A percentile compares a stretch with the other conserved stretches of the same genome.
These are phyloP conservation scores for Colletotrichum orbiculare DNA, from an alignment of 2,329 filamentous ascomycete species.

Conservation along the genomic window DNA sequence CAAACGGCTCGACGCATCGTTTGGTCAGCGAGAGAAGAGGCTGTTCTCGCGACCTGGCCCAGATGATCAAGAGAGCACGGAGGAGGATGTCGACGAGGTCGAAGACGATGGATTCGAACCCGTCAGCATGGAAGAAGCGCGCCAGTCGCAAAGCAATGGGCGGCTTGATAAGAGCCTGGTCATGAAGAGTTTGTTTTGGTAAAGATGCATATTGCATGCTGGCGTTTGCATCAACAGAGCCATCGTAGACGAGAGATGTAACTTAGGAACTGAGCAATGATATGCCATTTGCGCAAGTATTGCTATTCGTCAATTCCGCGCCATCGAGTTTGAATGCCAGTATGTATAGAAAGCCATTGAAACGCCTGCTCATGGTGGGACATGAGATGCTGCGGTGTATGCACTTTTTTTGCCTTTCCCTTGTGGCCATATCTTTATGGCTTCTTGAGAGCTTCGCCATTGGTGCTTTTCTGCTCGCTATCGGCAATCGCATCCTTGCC, in stretches of 20 bases:
- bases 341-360: background rate
- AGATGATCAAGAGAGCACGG: background rate
- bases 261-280: too few relatives aligned
- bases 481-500: constrained; percentile 42
- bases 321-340: too few relatives aligned
- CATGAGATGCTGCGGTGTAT: constrained; percentile 13
- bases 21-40: constrained; percentile 19
- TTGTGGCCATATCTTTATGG: background rate
- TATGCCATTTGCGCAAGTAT: too few relatives aligned
- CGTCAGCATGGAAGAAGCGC: background rate
- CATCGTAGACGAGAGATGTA: background rate
- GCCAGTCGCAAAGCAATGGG: background rate
- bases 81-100: background rate
- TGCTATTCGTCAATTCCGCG: too few relatives aligned
- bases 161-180: background rate
- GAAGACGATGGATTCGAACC: background rate
- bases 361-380: constrained; percentile 26
- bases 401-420: background rate
- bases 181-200: constrained; percentile 17
- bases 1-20: constrained; percentile 11
- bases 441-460: background rate
- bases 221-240: background rate
- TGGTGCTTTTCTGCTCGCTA: background rate
- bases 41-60: background rate
- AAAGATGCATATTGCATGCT: background rate